Conservation (phyloP, 148 eudicot species). For the Drosera capensis region DNA sequence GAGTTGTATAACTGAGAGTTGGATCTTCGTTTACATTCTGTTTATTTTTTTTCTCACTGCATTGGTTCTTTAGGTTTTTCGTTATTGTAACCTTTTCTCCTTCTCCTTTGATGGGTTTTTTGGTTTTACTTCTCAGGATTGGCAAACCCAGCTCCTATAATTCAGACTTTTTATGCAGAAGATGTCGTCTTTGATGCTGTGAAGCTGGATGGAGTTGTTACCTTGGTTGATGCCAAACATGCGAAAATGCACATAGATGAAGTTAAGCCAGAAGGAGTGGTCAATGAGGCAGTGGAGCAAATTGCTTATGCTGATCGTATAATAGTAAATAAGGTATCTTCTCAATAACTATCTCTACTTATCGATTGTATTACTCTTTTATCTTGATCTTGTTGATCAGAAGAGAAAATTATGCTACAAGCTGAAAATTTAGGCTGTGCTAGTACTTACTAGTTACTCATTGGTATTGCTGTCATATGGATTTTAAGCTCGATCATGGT, state of each 20-base stretch:
- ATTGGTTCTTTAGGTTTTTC: neutral
- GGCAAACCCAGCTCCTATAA: slow-evolving; percentile 97
- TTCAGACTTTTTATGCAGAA: slow-evolving; percentile 98
- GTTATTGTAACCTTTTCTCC: neutral
- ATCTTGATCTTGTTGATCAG: neutral
- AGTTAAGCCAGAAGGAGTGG: slow-evolving; percentile 79
- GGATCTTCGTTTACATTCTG: neutral
- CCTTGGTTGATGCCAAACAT: slow-evolving; percentile 94
- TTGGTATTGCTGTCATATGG: too few species aligned
- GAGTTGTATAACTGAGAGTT: neutral
- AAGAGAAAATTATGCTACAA: too few species aligned
- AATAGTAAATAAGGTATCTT: slow-evolving; percentile 70
- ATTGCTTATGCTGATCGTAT: slow-evolving; percentile 83
- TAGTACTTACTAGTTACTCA: too few species aligned
- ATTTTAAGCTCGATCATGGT: too few species aligned
- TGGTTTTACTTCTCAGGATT: slow-evolving; percentile 35
- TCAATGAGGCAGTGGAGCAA: slow-evolving; percentile 84
- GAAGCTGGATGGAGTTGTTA: slow-evolving; percentile 93
- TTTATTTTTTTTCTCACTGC: neutral
- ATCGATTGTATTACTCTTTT: too few species aligned
- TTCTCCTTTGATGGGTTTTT: neutral
- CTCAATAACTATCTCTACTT: neutral
- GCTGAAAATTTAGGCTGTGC: too few species aligned
- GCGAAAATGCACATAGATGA: slow-evolving; percentile 67
- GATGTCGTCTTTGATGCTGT: slow-evolving; percentile 73